A percentile compares a stretch with the other conserved stretches of the same genome.
These are phyloP conservation scores for Arctium lappa DNA, from an alignment of 129 eudicot genomes.

Conservation along the genomic window DNA sequence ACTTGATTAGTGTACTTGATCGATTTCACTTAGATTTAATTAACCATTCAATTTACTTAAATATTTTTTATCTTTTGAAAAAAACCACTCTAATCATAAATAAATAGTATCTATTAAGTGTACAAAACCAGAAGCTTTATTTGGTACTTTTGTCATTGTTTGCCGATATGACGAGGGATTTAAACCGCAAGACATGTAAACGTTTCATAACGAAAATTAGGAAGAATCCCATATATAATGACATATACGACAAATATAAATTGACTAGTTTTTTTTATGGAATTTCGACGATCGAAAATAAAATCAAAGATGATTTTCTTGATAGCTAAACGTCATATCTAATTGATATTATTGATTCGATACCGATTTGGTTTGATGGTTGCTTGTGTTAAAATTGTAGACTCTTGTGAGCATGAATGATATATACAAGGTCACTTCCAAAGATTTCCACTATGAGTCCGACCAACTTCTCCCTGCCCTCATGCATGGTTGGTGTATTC, in stretches of 20 bases:
- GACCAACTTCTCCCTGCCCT: constrained; percentile 20
- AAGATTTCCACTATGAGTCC: constrained; percentile 6
- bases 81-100: too few species aligned
- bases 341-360: background rate
- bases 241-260: background rate
- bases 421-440: background rate
- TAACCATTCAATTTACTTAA: background rate
- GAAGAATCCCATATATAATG: background rate
- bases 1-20: background rate
- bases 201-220: background rate
- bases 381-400: background rate
- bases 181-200: background rate
- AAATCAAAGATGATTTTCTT: background rate
- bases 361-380: background rate
- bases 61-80: background rate
- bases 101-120: background rate
- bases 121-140: background rate
- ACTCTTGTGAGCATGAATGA: background rate
- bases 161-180: background rate
- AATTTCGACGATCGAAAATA: background rate
- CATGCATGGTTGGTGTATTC: background rate
- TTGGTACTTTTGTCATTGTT: background rate
- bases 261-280: background rate
- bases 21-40: background rate
- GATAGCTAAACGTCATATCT: background rate